A percentile compares a stretch with the other conserved stretches of the same genome.
phyloP scores from a whole-genome alignment of 768 basidiomycete species.

The Hypholoma sublateritium region DNA sequence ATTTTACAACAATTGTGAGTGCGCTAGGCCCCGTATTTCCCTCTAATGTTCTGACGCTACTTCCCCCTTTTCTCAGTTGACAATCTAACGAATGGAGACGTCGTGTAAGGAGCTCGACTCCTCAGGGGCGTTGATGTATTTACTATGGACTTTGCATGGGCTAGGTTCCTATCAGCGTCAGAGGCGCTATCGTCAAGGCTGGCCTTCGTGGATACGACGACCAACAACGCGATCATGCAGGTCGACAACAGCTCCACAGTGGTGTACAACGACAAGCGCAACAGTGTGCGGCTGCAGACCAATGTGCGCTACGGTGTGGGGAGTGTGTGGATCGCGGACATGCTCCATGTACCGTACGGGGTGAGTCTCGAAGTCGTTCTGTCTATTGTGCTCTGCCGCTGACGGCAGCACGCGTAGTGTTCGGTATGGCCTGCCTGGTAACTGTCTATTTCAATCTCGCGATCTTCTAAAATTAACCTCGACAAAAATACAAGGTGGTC shows the following conservation, averaged over 20 bases:
- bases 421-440: conserved; percentile 70
- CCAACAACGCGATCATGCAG: conserved; percentile 73
- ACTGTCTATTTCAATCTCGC: not conserved
- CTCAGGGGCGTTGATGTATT: not conserved
- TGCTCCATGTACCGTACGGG: conserved; percentile 64
- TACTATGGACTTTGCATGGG: conserved; percentile 1
- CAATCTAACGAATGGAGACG: conserved; percentile 70
- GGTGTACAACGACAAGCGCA: conserved; percentile 54
- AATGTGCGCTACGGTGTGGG: conserved; percentile 58
- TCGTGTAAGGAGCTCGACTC: conserved; percentile 33
- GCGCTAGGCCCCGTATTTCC: not conserved
- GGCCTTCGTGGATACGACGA: conserved; percentile 58
- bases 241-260: conserved; percentile 71
- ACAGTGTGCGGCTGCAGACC: conserved; percentile 63
- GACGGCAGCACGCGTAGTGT: conserved; percentile 40
- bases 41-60: too few relatives aligned
- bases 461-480: not conserved
- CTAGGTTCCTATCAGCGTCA: conserved; percentile 50
- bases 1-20: conserved; percentile 60
- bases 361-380: conserved; percentile 31
- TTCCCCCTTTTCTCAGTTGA: conserved; percentile 42
- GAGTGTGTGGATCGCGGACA: conserved; percentile 63
- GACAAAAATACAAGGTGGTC: conserved; percentile 37
- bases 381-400: not conserved
- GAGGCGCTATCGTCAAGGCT: conserved; percentile 48